phyloP scores from a whole-genome alignment of 2,329 filamentous ascomycete genomes.

The Simplicillium sp. region DNA sequence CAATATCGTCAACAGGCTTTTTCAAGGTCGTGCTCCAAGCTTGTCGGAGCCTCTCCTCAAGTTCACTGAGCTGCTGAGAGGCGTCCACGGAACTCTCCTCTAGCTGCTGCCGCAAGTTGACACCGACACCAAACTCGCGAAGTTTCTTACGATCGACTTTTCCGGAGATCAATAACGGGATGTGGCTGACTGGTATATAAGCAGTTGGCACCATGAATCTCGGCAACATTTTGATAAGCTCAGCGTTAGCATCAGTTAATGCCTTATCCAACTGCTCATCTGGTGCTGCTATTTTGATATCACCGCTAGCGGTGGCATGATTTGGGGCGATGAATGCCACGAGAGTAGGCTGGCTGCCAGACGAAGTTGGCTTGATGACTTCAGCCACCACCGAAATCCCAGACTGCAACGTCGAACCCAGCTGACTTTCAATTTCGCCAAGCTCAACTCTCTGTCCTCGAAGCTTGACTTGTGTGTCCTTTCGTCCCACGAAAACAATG shows the following conservation, averaged over 20 bases:
- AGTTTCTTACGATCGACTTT: background rate
- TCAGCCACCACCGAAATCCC: background rate
- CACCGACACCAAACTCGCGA: background rate
- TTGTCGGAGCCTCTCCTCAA: background rate
- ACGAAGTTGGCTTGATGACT: background rate
- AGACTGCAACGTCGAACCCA: background rate
- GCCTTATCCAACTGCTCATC: background rate
- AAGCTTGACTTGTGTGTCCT: background rate
- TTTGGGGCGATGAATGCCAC: background rate
- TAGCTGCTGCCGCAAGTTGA: background rate
- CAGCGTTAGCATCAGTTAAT: background rate
- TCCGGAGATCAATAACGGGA: background rate
- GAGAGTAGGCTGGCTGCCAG: background rate
- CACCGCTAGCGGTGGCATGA: background rate
- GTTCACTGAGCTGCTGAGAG: background rate
- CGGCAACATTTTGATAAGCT: background rate
- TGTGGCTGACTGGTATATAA: background rate
- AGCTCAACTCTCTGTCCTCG: background rate
- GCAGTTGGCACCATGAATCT: background rate
- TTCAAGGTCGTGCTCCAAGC: background rate
- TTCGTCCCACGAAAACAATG: background rate
- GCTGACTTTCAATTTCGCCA: background rate
- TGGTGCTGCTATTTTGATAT: background rate
- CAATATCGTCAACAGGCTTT: background rate
- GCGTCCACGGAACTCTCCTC: background rate